Percentiles rank a stretch among this genome's conserved stretches.
These are phyloP conservation scores for Cyclotella choctawhatcheeana DNA, from an alignment of 108 stramenopile species.

Conservation along the genomic window DNA sequence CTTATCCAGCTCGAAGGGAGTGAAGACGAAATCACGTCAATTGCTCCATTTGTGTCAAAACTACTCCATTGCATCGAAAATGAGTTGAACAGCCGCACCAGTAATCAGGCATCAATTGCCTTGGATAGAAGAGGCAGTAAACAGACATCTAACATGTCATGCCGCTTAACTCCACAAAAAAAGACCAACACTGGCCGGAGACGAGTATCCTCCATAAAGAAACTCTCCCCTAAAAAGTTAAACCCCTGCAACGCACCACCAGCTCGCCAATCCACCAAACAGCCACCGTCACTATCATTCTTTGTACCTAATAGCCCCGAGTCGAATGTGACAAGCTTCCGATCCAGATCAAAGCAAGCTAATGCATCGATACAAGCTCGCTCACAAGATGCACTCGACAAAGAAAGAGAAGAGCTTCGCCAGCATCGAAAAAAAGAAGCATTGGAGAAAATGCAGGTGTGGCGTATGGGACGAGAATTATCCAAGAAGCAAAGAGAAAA, in stretches of 20 bases:
- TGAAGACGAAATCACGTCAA: background rate
- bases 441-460: constrained; percentile 38
- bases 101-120: background rate
- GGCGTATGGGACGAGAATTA: constrained; percentile 33
- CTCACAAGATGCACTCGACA: constrained; percentile 14
- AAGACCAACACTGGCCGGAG: background rate
- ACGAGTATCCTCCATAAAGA: background rate
- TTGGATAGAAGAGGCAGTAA: background rate
- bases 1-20: constrained; percentile 10
- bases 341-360: constrained; percentile 34
- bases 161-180: background rate
- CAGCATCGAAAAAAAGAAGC: constrained; percentile 26
- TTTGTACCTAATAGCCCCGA: constrained; percentile 36
- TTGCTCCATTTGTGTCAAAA: constrained; percentile 34
- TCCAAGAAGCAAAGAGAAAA: constrained; percentile 22
- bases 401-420: constrained; percentile 8
- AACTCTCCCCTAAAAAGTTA: background rate
- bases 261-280: background rate
- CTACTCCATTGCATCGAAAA: constrained; percentile 23
- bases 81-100: background rate
- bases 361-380: constrained; percentile 34
- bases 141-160: background rate
- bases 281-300: constrained; percentile 12
- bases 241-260: background rate
- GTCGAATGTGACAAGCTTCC: constrained; percentile 34